Base-by-base conservation (phyloP, 441 rosid genomes). In the Geranium incanum region DNA sequence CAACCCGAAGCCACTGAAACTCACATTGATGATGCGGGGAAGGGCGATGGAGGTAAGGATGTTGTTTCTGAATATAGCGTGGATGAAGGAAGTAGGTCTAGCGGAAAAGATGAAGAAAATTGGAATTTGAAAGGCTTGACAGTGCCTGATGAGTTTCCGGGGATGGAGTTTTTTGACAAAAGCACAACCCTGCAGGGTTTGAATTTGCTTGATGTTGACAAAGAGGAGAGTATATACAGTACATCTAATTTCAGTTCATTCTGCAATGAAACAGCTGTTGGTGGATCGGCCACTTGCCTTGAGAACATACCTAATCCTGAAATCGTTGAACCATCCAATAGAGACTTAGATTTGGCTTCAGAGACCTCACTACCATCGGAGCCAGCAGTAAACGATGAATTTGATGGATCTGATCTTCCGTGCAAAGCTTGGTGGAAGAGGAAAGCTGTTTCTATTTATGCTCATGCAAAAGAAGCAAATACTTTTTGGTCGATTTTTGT, bases 351-450 rank as follows among this genome's bases (percentile, higher is more conserved):
- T 71, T 71, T 74, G 39, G 74, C 84, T 18, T 57, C 76, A 19
- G 90, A 84, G 19, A 48, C 71, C 6, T 82, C 81, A 39, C 73
- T 71, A 28, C 78, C 77, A 8, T 76, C 78, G 9, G 76, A 78
- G 71, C 71, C 85, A 36, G 50, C 78, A 15, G 74, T 79, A 74
- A 92, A 86, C 52, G 84, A 69, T 52, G 59, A 81, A 66, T 69
- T 21, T 45, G 69, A 68, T 62, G 80, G 50, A 23, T 72, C 94
- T 33, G 75, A 75, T 70, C 87, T 88, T 71, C 97, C 98, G 15
- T 85, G 91, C 65, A 86, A 85, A 70, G 93, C 96, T 55, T 92
- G 99, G 99, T 95, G 99, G 99, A 95, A 84, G 87, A 87, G 88
- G 76, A 84, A 90, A 78, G 93, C 92, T 36, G 71, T 81, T 71